Percentiles rank a stretch among this genome's conserved stretches.
phyloP scores from a whole-genome alignment of 805 yeast species.

The Saccharomycopsis synnaedendra region DNA sequence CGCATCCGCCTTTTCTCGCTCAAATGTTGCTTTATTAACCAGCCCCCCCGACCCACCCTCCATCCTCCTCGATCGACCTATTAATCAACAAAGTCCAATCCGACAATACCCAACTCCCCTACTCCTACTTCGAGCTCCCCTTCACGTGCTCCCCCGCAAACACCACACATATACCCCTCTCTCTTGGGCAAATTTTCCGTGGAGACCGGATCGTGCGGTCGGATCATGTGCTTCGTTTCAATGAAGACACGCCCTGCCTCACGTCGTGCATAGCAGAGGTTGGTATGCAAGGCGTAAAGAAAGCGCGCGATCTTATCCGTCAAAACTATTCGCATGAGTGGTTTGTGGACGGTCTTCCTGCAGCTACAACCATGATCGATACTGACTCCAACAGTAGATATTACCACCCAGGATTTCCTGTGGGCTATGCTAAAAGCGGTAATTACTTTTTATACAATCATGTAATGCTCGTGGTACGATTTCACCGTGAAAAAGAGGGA shows the following conservation, averaged over 20 bases:
- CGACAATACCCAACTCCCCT: slow-evolving; percentile 67
- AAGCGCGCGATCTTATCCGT: slow-evolving; percentile 51
- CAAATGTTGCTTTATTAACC: too few relatives aligned
- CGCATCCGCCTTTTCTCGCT: too few relatives aligned
- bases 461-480: slow-evolving; percentile 68
- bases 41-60: too few relatives aligned
- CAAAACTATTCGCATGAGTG: slow-evolving; percentile 74
- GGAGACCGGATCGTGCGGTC: slow-evolving; percentile 78
- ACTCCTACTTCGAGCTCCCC: slow-evolving; percentile 63
- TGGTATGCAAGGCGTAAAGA: slow-evolving; percentile 34
- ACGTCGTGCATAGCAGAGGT: slow-evolving; percentile 60
- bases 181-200: slow-evolving; percentile 64
- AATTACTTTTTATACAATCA: slow-evolving; percentile 68
- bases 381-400: slow-evolving; percentile 49
- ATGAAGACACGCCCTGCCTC: slow-evolving; percentile 53
- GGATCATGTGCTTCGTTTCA: slow-evolving; percentile 54
- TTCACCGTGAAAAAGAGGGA: slow-evolving; percentile 34
- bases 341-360: slow-evolving; percentile 76
- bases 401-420: slow-evolving; percentile 79
- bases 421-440: slow-evolving; percentile 51
- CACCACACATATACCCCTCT: slow-evolving; percentile 52
- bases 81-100: slow-evolving; percentile 72
- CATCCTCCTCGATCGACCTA: slow-evolving; percentile 37
- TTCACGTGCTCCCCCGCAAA: slow-evolving; percentile 62
- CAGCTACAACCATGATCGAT: slow-evolving; percentile 71